These are phyloP conservation scores for Malus asiatica DNA, from an alignment of 306 rosid genomes.

Conservation along the genomic window DNA sequence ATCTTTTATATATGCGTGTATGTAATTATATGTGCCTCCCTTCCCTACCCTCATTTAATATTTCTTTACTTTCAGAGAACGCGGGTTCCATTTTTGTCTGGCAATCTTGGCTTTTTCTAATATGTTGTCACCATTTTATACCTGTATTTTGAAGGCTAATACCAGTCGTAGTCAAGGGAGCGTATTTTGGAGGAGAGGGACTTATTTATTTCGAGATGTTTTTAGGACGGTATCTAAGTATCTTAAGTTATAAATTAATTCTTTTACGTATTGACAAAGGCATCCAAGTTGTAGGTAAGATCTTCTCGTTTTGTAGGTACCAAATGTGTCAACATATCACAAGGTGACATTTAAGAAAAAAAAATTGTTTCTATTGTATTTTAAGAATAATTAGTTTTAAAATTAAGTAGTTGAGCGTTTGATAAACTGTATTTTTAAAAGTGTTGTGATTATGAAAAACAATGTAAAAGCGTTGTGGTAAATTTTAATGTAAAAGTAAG, in stretches of 20 bases:
- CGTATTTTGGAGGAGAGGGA: too few species aligned
- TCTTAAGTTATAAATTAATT: too few species aligned
- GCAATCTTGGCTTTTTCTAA: constrained; percentile 6
- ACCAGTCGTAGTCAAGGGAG: not conserved
- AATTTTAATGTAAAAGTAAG: too few species aligned
- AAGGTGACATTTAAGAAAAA: not conserved
- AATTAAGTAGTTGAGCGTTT: too few species aligned
- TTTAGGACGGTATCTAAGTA: not conserved
- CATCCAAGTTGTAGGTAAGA: not conserved
- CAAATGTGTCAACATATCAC: not conserved
- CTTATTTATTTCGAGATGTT: too few species aligned
- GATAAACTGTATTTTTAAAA: too few species aligned
- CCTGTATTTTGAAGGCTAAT: not conserved
- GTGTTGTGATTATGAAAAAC: too few species aligned
- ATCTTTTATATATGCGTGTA: not conserved
- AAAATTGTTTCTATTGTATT: too few species aligned
- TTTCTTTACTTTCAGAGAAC: not conserved
- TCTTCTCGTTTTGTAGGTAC: not conserved
- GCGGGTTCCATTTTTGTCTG: constrained; percentile 7
- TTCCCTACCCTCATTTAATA: not conserved
- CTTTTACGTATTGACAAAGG: not conserved
- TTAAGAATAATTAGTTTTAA: too few species aligned
- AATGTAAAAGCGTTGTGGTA: too few species aligned
- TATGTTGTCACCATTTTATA: not conserved
- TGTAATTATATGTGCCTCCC: not conserved